These are phyloP conservation scores for apple (Malus domestica) DNA, from an alignment of 306 rosid species.

Conservation along the genomic window ASM211411v1 NC_041798.1:29435001-29435500, in stretches of 20 bases:
- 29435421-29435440: slow-evolving; percentile 99
- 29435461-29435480: slow-evolving; percentile 62
- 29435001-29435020: slow-evolving; percentile 50
- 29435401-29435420: slow-evolving; percentile 74
- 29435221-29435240: neutral
- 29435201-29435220: neutral
- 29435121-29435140: slow-evolving; percentile 51
- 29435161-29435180: neutral
- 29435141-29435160: neutral
- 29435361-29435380: slow-evolving; percentile 57
- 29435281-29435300: neutral
- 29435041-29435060: slow-evolving; percentile 87
- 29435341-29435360: slow-evolving; percentile 29
- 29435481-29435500: slow-evolving; percentile 81
- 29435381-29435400: slow-evolving; percentile 55
- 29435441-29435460: slow-evolving; percentile 91
- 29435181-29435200: neutral
- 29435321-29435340: neutral
- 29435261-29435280: neutral
- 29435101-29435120: slow-evolving; percentile 81
- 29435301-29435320: neutral
- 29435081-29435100: slow-evolving; percentile 83
- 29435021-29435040: slow-evolving; percentile 85
- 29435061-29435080: slow-evolving; percentile 82
- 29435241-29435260: neutral